Evolutionary conservation across 2,329 filamentous ascomycete genomes (phyloP), one percentile per base, ranked within the genome.

Genomic region (Diaporthe caulivora): DNA sequence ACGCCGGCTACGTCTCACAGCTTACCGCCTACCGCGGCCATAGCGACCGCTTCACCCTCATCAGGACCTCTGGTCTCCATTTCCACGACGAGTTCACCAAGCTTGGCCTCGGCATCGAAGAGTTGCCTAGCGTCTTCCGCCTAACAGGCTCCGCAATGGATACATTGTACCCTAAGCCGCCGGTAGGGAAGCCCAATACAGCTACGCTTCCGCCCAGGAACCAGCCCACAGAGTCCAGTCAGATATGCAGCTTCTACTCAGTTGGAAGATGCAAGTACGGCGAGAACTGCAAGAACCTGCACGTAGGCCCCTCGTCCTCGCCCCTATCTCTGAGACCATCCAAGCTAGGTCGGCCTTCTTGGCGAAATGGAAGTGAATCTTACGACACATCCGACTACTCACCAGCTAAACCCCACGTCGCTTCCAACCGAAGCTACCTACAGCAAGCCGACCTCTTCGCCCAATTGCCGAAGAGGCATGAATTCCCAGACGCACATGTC

Each of bases 1-100:
- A 92, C 76, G 84, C 84, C 31, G 87, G 87, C 67, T 91, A 92
- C 78, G 81, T 91, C 58, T 86, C 88, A 10, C 84, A 91, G 62
- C 82, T 92, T 34, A 87, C 85, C 7, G 87, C 87, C 10, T 88
- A 88, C 77, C 82, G 81, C 55, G 86, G 86, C 55, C 84, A 85
- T 72, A 79, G 81, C 10, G 84, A 88, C 31, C 85, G 86, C 67
- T 86, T 92, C 73, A 91, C 89, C 0, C 86, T 92, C 15, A 79
- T 92, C 55, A 85, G 85, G 73, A 80, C 82, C 3, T 72, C 80
- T 0, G 85, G 84, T n/a, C 80, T 86, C 31, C 81, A 82, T 2
- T 88, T 89, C 75, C 87, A 88, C 75, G 80, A 82, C 2, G 87
- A 91, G 73, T 92, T 90, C 72, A 80, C 83, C 57, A 85, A 83